Percentiles rank a stretch among this genome's conserved stretches.
phyloP scores from a whole-genome alignment of 768 basidiomycete species.

The Suillus alpinus region DNA sequence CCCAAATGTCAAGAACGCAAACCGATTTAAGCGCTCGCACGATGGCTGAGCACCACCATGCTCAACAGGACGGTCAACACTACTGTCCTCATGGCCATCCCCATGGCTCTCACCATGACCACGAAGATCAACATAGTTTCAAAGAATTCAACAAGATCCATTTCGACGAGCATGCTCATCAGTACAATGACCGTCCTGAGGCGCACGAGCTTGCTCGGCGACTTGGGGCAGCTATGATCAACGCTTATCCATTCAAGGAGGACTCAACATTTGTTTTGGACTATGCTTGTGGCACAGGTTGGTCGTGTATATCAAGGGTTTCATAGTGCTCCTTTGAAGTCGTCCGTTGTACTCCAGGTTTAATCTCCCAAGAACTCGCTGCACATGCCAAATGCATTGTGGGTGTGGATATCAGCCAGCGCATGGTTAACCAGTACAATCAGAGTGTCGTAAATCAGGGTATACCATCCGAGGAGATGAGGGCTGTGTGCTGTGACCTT shows the following conservation, averaged over 20 bases:
- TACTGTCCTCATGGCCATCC: background rate
- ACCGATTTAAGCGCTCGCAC: background rate
- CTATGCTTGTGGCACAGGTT: constrained; percentile 74
- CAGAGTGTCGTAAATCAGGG: constrained; percentile 55
- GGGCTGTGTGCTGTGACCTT: constrained; percentile 51
- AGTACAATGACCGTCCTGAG: constrained; percentile 23
- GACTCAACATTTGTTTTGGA: constrained; percentile 62
- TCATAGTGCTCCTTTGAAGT: background rate
- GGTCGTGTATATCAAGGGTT: constrained; percentile 4
- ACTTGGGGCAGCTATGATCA: constrained; percentile 27
- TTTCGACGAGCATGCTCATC: constrained; percentile 24
- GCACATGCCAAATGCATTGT: constrained; percentile 60
- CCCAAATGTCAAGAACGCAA: background rate
- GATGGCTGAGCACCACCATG: constrained; percentile 3
- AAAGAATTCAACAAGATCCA: constrained; percentile 23
- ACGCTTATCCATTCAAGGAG: constrained; percentile 48
- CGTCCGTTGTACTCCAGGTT: constrained; percentile 38
- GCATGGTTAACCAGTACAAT: constrained; percentile 68
- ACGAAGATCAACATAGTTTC: constrained; percentile 5
- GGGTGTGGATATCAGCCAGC: constrained; percentile 75
- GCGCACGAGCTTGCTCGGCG: constrained; percentile 19
- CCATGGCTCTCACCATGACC: background rate
- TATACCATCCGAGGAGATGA: constrained; percentile 63
- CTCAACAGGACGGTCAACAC: background rate
- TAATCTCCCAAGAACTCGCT: constrained; percentile 59